phyloP scores from a whole-genome alignment of 768 basidiomycete genomes.

The Galerina marginata region DNA sequence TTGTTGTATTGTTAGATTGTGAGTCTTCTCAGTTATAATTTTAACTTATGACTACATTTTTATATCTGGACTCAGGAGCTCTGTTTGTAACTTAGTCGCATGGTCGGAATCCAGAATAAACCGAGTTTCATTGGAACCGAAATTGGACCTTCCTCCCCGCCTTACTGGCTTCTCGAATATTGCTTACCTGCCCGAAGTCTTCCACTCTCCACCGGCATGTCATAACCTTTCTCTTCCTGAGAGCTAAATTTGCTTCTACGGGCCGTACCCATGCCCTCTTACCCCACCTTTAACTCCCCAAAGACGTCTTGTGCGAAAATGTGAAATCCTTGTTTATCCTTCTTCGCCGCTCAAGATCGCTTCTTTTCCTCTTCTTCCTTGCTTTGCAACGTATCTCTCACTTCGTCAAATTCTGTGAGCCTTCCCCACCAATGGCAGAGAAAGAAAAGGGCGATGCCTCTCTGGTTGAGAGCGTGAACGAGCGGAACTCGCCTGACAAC shows the following conservation, averaged over 20 bases:
- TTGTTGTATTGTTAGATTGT: slow-evolving; percentile 1
- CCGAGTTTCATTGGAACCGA: neutral
- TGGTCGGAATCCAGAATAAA: slow-evolving; percentile 6
- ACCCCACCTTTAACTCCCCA: slow-evolving; percentile 9
- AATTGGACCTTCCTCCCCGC: neutral
- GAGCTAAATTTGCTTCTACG: neutral
- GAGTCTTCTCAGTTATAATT: neutral
- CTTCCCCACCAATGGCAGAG: slow-evolving; percentile 18
- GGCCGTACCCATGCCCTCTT: neutral
- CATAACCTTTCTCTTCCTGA: neutral
- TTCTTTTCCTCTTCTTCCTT: neutral
- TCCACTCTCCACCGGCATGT: slow-evolving; percentile 1
- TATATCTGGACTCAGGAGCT: neutral
- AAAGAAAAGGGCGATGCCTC: slow-evolving; percentile 17
- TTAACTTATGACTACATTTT: neutral
- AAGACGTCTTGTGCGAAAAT: slow-evolving; percentile 11
- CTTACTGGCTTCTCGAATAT: neutral
- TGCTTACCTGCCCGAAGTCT: neutral
- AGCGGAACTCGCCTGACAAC: neutral
- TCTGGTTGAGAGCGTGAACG: neutral
- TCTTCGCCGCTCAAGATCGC: neutral
- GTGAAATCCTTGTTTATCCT: neutral
- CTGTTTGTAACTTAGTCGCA: neutral
- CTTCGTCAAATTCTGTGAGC: neutral
- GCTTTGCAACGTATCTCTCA: neutral